A percentile compares a stretch with the other conserved stretches of the same genome.
These are phyloP conservation scores for Boletus sp. DNA, from an alignment of 1,284 basidiomycete genomes.

Conservation along the genomic window DNA sequence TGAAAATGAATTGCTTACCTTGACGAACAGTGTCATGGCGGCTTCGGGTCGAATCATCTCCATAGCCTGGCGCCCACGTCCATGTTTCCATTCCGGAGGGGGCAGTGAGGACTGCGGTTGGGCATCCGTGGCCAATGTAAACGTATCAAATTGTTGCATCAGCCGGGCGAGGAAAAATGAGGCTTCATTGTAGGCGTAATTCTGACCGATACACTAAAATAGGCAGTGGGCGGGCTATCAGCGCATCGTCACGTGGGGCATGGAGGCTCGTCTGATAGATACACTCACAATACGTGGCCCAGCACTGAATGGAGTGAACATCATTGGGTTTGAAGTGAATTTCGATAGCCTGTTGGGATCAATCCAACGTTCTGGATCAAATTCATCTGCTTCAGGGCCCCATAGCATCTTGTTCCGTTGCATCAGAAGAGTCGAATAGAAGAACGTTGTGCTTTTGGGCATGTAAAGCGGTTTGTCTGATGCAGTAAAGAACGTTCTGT, in stretches of 20 bases:
- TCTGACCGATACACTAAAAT: constrained; percentile 64
- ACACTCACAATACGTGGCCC: constrained; percentile 52
- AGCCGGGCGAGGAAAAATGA: constrained; percentile 65
- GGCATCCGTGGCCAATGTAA: constrained; percentile 55
- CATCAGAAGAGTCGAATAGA: constrained; percentile 54
- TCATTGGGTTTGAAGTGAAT: constrained; percentile 56
- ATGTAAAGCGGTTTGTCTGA: constrained; percentile 50
- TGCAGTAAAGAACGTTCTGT: constrained; percentile 38
- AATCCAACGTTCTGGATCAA: constrained; percentile 70
- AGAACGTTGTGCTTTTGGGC: constrained; percentile 53
- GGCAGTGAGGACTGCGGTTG: constrained; percentile 60
- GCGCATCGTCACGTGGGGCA: constrained; percentile 7
- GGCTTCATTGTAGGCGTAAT: constrained; percentile 70
- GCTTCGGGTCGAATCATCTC: constrained; percentile 58
- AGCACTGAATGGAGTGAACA: constrained; percentile 67
- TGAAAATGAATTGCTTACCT: constrained; percentile 43
- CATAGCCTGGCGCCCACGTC: constrained; percentile 49
- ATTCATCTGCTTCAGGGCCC: constrained; percentile 65
- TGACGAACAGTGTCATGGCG: constrained; percentile 58
- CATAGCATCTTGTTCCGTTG: constrained; percentile 60
- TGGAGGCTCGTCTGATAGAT: neutral
- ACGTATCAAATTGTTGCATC: constrained; percentile 57
- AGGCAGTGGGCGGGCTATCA: constrained; percentile 16
- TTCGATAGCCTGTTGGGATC: constrained; percentile 45
- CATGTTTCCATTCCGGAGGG: constrained; percentile 51